A percentile compares a stretch with the other conserved stretches of the same genome.
These are phyloP conservation scores for Aspergillus neoniger DNA, from an alignment of 2,329 filamentous ascomycete genomes.

Conservation along the genomic window DNA sequence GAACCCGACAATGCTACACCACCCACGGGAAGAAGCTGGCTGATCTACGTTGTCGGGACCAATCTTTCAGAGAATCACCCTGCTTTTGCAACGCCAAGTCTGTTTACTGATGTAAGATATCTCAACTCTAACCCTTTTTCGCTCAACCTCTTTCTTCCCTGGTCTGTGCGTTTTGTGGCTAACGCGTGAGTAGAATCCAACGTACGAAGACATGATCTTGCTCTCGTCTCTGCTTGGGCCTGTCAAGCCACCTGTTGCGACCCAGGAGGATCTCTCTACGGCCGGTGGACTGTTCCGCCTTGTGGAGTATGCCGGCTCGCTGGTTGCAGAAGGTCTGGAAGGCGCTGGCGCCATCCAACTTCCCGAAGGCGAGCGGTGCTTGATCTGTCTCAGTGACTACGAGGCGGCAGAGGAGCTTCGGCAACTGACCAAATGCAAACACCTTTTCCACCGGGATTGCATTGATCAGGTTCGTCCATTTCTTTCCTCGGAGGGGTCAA, in stretches of 20 bases:
- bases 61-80: slow-evolving; percentile 71
- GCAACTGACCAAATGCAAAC: slow-evolving; percentile 63
- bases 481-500: background rate
- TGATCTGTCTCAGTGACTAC: slow-evolving; percentile 69
- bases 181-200: slow-evolving; percentile 52
- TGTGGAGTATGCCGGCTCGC: slow-evolving; percentile 41
- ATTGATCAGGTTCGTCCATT: slow-evolving; percentile 63
- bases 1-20: slow-evolving; percentile 55
- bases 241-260: slow-evolving; percentile 68
- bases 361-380: slow-evolving; percentile 58
- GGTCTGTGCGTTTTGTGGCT: slow-evolving; percentile 6
- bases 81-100: slow-evolving; percentile 67
- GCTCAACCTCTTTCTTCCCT: background rate
- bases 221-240: slow-evolving; percentile 67
- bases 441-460: slow-evolving; percentile 68
- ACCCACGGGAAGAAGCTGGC: slow-evolving; percentile 64
- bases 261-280: slow-evolving; percentile 62
- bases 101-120: slow-evolving; percentile 65
- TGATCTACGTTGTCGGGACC: slow-evolving; percentile 71
- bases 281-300: slow-evolving; percentile 64
- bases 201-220: slow-evolving; percentile 72
- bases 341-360: slow-evolving; percentile 39
- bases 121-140: background rate
- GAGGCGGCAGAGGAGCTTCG: slow-evolving; percentile 63
- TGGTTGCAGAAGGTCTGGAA: slow-evolving; percentile 52